Evolutionary conservation across 2,329 filamentous ascomycete species (phyloP).

Genomic region (Aspergillus thermomutatus): DNA sequence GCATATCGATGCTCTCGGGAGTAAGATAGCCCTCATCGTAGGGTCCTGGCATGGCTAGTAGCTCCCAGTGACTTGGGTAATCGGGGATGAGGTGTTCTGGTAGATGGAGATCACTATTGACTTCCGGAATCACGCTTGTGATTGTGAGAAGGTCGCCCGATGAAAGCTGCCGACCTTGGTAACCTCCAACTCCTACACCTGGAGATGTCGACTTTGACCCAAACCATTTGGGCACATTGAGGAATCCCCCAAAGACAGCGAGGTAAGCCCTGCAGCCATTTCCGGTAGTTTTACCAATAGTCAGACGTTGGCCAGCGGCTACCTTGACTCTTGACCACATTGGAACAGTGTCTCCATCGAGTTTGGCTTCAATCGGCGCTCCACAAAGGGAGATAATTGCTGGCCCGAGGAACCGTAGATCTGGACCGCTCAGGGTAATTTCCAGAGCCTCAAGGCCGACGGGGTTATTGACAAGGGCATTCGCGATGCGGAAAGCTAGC

Average conservation of each 20-base stretch:
- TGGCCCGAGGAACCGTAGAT: constrained; percentile 53
- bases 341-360: constrained; percentile 49
- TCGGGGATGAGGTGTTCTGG: constrained; percentile 47
- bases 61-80: constrained; percentile 51
- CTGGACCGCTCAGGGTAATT: constrained; percentile 59
- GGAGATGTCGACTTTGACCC: constrained; percentile 59
- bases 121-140: constrained; percentile 35
- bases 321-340: constrained; percentile 57
- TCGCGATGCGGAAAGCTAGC: constrained; percentile 57
- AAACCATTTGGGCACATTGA: constrained; percentile 55
- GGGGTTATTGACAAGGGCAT: constrained; percentile 57
- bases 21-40: constrained; percentile 55
- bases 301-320: constrained; percentile 50
- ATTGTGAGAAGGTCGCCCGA: constrained; percentile 54
- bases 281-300: constrained; percentile 52
- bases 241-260: constrained; percentile 55
- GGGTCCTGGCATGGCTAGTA: constrained; percentile 55
- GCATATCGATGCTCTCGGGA: constrained; percentile 52
- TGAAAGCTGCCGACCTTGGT: constrained; percentile 56
- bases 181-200: constrained; percentile 56
- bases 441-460: constrained; percentile 54
- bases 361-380: constrained; percentile 49
- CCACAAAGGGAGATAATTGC: constrained; percentile 58
- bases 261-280: constrained; percentile 58
- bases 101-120: constrained; percentile 33